Conservation (phyloP, 1,284 basidiomycete species). For the Neotropicomus parvogracilis region DNA sequence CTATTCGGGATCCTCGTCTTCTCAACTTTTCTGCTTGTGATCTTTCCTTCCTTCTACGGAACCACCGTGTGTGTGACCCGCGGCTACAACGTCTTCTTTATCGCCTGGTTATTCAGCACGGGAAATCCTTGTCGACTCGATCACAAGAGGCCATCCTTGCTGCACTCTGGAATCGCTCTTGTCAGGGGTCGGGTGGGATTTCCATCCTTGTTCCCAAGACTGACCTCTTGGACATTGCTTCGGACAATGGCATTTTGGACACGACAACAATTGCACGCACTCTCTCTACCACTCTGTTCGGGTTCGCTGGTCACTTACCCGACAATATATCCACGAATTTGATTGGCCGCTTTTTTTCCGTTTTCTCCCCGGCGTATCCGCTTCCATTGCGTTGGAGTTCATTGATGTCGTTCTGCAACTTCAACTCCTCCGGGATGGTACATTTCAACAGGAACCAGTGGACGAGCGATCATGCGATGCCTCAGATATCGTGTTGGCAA, state of each 20-base stretch:
- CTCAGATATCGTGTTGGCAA: conserved; percentile 22
- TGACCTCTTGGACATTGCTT: not conserved
- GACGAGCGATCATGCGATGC: conserved; percentile 1
- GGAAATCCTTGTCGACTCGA: conserved; percentile 11
- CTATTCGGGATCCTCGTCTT: conserved; percentile 16
- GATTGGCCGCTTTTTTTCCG: conserved; percentile 9
- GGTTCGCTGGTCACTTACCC: not conserved
- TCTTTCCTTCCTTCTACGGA: conserved; percentile 22
- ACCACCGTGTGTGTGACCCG: conserved; percentile 23
- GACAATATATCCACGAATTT: not conserved
- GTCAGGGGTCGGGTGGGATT: not conserved
- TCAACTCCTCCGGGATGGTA: conserved; percentile 14
- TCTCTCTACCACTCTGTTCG: conserved; percentile 19
- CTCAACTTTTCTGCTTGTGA: conserved; percentile 20
- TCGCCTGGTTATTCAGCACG: conserved; percentile 22
- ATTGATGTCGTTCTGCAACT: conserved; percentile 20
- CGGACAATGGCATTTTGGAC: conserved; percentile 6
- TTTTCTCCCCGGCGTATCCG: conserved; percentile 16
- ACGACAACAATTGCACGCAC: conserved; percentile 14
- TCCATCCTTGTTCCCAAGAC: not conserved
- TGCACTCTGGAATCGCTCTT: conserved; percentile 25
- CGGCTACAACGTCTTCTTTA: conserved; percentile 31
- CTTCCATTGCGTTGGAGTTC: conserved; percentile 24
- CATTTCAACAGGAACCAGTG: not conserved
- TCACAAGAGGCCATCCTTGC: conserved; percentile 22